Evolutionary conservation across 371 early-diverging fungal genomes (phyloP).

Genomic region (Blyttiomyces sp.): DNA sequence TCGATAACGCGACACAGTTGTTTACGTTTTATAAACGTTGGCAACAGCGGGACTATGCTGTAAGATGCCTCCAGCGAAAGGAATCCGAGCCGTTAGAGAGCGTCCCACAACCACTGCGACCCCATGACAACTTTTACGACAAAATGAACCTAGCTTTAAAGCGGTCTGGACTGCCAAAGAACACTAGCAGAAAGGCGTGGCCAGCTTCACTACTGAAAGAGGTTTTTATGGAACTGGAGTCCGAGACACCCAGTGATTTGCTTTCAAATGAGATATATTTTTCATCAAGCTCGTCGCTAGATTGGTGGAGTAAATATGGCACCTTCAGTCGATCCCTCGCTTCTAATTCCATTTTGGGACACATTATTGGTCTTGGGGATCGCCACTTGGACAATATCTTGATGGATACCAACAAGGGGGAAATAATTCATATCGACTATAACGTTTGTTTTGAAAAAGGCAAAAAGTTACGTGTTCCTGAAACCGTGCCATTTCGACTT

Average conservation of each 20-base stretch:
- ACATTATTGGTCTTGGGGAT: slow-evolving; percentile 98
- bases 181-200: slow-evolving; percentile 58
- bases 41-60: slow-evolving; percentile 41
- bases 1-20: slow-evolving; percentile 79
- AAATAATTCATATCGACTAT: slow-evolving; percentile 96
- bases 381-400: slow-evolving; percentile 97
- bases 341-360: slow-evolving; percentile 71
- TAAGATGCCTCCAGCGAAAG: slow-evolving; percentile 24
- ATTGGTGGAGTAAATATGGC: slow-evolving; percentile 40
- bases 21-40: slow-evolving; percentile 47
- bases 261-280: slow-evolving; percentile 41
- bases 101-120: slow-evolving; percentile 23
- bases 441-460: slow-evolving; percentile 98
- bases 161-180: slow-evolving; percentile 48
- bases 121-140: slow-evolving; percentile 30
- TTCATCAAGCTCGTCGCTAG: slow-evolving; percentile 20
- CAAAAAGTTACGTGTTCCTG: slow-evolving; percentile 81
- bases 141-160: slow-evolving; percentile 32
- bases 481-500: slow-evolving; percentile 94
- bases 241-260: slow-evolving; percentile 67
- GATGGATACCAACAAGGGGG: slow-evolving; percentile 79
- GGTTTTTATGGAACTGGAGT: slow-evolving; percentile 56
- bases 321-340: slow-evolving; percentile 54
- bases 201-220: slow-evolving; percentile 59
- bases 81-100: slow-evolving; percentile 11